These are phyloP conservation scores for Mallotus nudiflorus DNA, from an alignment of 345 rosid genomes.

Conservation along the genomic window DNA sequence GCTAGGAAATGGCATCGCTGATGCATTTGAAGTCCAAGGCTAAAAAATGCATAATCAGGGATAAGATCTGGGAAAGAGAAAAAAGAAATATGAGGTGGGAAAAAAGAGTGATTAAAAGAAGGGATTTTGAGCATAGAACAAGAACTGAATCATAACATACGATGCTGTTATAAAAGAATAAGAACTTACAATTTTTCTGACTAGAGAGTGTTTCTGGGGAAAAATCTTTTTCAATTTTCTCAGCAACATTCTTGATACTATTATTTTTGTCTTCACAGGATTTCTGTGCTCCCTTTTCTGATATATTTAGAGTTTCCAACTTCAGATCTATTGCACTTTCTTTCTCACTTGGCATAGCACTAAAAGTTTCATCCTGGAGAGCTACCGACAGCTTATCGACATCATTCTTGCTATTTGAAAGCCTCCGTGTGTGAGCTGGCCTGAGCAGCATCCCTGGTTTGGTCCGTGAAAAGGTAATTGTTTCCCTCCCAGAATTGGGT, in stretches of 20 bases:
- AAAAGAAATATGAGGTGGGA: background rate
- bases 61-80: slow-evolving; percentile 1
- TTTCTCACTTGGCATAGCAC: slow-evolving; percentile 24
- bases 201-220: slow-evolving; percentile 48
- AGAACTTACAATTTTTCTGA: slow-evolving; percentile 58
- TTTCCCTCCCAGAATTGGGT: slow-evolving; percentile 51
- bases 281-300: slow-evolving; percentile 40
- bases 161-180: slow-evolving; percentile 13
- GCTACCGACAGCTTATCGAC: slow-evolving; percentile 43
- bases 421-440: slow-evolving; percentile 72
- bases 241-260: slow-evolving; percentile 40
- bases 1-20: background rate
- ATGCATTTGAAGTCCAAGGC: background rate
- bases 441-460: slow-evolving; percentile 90
- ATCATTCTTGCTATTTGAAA: slow-evolving; percentile 54
- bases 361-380: slow-evolving; percentile 44
- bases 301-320: slow-evolving; percentile 25
- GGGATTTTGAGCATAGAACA: background rate
- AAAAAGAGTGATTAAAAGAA: background rate
- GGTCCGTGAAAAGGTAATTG: slow-evolving; percentile 80
- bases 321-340: slow-evolving; percentile 36
- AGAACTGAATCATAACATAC: slow-evolving; percentile 1
- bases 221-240: slow-evolving; percentile 44
- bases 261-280: slow-evolving; percentile 43
- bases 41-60: background rate